Evolutionary conservation across 1,284 basidiomycete genomes (phyloP), one percentile per base, ranked within the genome.

Genomic region (Termitomyces sp.): DNA sequence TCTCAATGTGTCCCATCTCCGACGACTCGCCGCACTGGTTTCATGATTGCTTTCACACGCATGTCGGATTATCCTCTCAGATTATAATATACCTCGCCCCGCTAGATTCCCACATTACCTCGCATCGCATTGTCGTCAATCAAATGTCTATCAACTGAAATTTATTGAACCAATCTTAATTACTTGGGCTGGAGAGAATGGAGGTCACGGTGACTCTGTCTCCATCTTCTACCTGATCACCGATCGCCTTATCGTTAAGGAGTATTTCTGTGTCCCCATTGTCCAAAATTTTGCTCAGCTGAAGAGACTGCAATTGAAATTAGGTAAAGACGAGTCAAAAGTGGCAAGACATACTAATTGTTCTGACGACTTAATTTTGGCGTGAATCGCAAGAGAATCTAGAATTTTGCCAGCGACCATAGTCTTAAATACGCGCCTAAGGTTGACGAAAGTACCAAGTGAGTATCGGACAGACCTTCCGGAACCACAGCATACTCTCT

Each of bases 1-100:
- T 67, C 80, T 93, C 62, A 90, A 88, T 63, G 88, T 92, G 54
- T 86, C 90, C 36, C 89, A 92, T 72, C 76, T 92, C 58, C 82
- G 90, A 61, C 82, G 89, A 63, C 75, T 92, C 64, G 89, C 90
- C 61, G 88, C 90, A 64, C 76, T 92, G 64, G 90, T 92, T 65
- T 86, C 87, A 72, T 89, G 76, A 59, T 51, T 34, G 38, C 45
- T 61, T 59, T 58, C 31, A 33, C 53, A 46, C 53, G 15, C 54
- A 36, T 46, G 41, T 57, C 48, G 42, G 45, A 59, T 60, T 57
- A 53, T 57, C 64, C 15, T 60, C 62, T 61, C 36, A 51, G 56
- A 61, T 68, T 63, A 59, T 71, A 65, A 61, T 70, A 73, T 73
- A 73, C 68, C 69, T 67, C 60, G 68, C 68, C 68, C 65, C 70